Evolutionary conservation across 371 early-diverging fungal genomes (phyloP), one percentile per base, ranked within the genome.

Genomic region (Batkoa obscura): DNA sequence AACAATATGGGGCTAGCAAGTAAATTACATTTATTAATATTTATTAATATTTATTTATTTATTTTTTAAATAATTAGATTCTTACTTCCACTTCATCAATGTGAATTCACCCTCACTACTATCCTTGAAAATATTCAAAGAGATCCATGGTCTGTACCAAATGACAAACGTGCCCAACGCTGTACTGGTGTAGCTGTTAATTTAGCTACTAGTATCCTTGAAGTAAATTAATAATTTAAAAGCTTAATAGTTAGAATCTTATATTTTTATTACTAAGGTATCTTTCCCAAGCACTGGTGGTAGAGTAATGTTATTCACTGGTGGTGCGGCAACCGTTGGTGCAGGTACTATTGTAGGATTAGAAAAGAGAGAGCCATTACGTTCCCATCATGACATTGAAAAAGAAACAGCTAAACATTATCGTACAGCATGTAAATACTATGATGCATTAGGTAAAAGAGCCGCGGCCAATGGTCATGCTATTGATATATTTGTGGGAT

Each of bases 101-200:
- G 95, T 71, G 91, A 90, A 65, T 92, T 94, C 66, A 87, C 90
- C 17, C 66, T 99, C 58, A 89, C 91, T 0, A 80, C 88, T 35
- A 86, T 94, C 58, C 67, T 99, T 51, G 96, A 98, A 69, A 87
- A 90, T 63, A 76, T 99, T 50, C 90, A 92, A 71, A 80, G 80
- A 49, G 99, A 99, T 67, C 97, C 99, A n/a, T 99, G 99, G 94
- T 94, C 98, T 2, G 95, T 96, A 3, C 82, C 84, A 30, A 75
- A 78, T 57, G 98, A 91, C 58, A 86, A 86, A 65, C 90, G 99
- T 57, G 86, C 94, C 37, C 78, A 90, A 59, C 77, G 99, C 52
- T 95, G 97, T 71, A 98, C 99, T 3, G 99, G 99, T 55, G 88
- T 93, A 4, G 99, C 99, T 0, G 72, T 97, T 64, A 82, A 87